Base-by-base conservation (phyloP, 2,329 filamentous ascomycete genomes). In the Alternaria arborescens region DNA sequence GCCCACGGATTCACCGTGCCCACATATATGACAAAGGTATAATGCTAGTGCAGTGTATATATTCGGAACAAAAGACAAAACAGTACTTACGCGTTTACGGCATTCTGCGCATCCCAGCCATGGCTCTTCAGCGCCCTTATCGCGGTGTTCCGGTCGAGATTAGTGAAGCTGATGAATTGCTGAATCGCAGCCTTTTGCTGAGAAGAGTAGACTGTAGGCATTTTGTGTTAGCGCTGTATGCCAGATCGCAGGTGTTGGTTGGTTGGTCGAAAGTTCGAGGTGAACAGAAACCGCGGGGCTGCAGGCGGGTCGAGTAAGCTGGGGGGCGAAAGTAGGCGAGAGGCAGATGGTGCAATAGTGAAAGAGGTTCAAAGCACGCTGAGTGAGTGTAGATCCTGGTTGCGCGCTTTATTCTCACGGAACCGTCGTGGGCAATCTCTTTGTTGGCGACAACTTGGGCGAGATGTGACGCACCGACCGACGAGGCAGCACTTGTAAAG, bases 1-100 rank as follows among this genome's bases (percentile, higher is more conserved):
- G 40, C 22, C 40, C 20, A 24, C 40, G 20, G 20, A 11, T 47
- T 20, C 28, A 47, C 26, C 40, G 12, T 18, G 53, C 22, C 2
- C 28, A n/a, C 46, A 28, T 26, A 40, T 44, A 57, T 20, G 41
- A 20, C 14, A 36, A 22, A 18, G 12, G 10, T 16, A 11, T 12
- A 41, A 20, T 2, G 8, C 18, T 14, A 3, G 16, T 54, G 46
- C 32, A 22, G 32, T 32, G 22, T 20, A 57, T 8, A 36, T 20
- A n/a, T 24, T 12, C 5, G 44, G 4, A 36, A 57, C 36, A 44
- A 48, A 56, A 54, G 54, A 58, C 59, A 55, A 55, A 46, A 32
- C 43, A 34, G 26, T 52, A 82, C 81, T 75, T 79, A 84, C 82
- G 75, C 71, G 67, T 84, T 83, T 26, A 83, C 77, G 32, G 82